Evolutionary conservation across 768 basidiomycete genomes (phyloP).

Genomic region (Phaeotremella skinneri): DNA sequence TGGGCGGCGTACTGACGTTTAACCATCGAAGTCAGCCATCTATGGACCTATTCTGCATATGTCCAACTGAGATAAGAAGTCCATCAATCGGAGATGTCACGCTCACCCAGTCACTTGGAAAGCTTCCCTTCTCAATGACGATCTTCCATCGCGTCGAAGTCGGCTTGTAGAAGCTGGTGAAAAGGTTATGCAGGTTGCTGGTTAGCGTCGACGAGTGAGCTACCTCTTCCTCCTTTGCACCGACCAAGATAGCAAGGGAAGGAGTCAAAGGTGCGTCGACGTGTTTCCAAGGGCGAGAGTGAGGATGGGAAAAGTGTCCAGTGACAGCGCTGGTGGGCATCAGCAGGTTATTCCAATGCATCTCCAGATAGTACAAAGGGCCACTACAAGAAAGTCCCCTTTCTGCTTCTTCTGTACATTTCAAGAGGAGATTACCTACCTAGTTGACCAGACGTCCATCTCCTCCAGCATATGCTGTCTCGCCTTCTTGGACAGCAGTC

Average conservation of each 20-base stretch:
- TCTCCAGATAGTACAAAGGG: neutral
- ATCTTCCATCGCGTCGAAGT: conserved; percentile 83
- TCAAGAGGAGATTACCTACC: conserved; percentile 44
- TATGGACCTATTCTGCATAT: too few relatives aligned
- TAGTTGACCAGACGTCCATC: conserved; percentile 73
- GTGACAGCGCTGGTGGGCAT: conserved; percentile 65
- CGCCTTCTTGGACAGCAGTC: conserved; percentile 72
- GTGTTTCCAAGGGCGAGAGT: conserved; percentile 75
- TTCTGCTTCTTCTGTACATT: neutral
- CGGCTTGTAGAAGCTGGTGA: conserved; percentile 90
- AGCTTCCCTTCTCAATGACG: conserved; percentile 87
- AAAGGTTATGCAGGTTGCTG: conserved; percentile 90
- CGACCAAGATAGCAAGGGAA: conserved; percentile 75
- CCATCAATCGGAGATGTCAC: neutral
- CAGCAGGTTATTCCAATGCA: conserved; percentile 10
- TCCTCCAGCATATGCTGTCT: conserved; percentile 74
- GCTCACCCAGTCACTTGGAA: conserved; percentile 91
- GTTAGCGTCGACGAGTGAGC: conserved; percentile 95
- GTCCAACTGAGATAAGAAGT: too few relatives aligned
- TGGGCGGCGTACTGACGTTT: conserved; percentile 80
- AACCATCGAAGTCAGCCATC: conserved; percentile 6
- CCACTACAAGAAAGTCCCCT: neutral
- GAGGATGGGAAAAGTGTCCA: conserved; percentile 88
- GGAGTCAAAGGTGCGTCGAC: conserved; percentile 71
- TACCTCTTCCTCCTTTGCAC: conserved; percentile 83